These are phyloP conservation scores for Eucalyptus viminalis DNA, from an alignment of 345 rosid genomes.

Conservation along the genomic window DNA sequence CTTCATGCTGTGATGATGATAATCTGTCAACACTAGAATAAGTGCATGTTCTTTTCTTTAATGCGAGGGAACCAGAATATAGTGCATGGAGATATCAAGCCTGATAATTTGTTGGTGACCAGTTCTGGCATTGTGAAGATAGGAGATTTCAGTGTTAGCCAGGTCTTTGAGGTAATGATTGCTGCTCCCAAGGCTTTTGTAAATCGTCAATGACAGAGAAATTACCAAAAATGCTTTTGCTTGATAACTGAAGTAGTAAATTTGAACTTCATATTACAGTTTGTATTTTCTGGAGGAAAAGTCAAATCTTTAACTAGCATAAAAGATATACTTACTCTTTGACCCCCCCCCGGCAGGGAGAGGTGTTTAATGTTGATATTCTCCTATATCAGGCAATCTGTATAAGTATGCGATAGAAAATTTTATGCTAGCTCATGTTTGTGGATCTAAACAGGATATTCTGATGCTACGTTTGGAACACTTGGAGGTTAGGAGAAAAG, in stretches of 20 bases:
- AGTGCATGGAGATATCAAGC: slow-evolving; percentile 96
- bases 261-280: background rate
- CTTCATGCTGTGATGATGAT: background rate
- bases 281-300: background rate
- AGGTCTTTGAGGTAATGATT: slow-evolving; percentile 77
- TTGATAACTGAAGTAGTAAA: background rate
- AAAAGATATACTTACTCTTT: background rate
- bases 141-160: slow-evolving; percentile 98
- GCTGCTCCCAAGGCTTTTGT: background rate
- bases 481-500: background rate
- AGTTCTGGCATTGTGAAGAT: slow-evolving; percentile 72
- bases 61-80: slow-evolving; percentile 42
- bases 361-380: background rate
- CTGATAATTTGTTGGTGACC: slow-evolving; percentile 92
- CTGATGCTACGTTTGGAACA: background rate
- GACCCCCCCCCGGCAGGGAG: background rate
- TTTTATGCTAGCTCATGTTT: background rate
- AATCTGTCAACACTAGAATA: background rate
- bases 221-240: background rate
- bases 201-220: background rate
- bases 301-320: background rate
- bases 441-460: background rate
- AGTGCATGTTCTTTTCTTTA: background rate
- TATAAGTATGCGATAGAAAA: background rate
- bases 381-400: background rate